These are phyloP conservation scores for Balansia obtecta DNA, from an alignment of 2,329 filamentous ascomycete species.

Conservation along the genomic window DNA sequence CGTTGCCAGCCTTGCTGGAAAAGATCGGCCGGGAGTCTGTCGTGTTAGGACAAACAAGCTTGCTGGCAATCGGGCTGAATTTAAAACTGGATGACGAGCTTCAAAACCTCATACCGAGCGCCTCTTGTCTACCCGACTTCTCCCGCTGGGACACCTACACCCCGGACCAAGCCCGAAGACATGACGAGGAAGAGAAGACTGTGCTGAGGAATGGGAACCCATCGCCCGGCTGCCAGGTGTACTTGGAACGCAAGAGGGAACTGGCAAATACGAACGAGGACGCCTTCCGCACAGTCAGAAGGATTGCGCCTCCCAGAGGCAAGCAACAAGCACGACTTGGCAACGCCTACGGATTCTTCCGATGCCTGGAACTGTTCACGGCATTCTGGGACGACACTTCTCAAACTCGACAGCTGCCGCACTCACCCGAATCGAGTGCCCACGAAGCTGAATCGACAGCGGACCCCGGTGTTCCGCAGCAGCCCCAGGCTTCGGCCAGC, in stretches of 20 bases:
- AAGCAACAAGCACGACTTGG: slow-evolving; percentile 42
- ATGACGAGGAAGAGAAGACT: slow-evolving; percentile 34
- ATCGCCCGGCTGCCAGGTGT: slow-evolving; percentile 45
- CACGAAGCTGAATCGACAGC: slow-evolving; percentile 9
- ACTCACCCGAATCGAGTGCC: slow-evolving; percentile 19
- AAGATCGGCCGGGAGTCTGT: slow-evolving; percentile 36
- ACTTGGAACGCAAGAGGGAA: slow-evolving; percentile 45
- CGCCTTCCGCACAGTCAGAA: slow-evolving; percentile 49
- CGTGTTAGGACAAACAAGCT: slow-evolving; percentile 29
- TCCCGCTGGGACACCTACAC: slow-evolving; percentile 36
- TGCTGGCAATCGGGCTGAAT: slow-evolving; percentile 45
- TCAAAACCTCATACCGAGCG: slow-evolving; percentile 40
- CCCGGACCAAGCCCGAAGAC: slow-evolving; percentile 34
- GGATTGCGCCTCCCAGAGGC: slow-evolving; percentile 41
- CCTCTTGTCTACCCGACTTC: slow-evolving; percentile 40
- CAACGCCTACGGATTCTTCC: slow-evolving; percentile 55
- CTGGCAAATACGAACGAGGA: slow-evolving; percentile 42
- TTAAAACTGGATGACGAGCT: slow-evolving; percentile 37
- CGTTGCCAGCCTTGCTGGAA: slow-evolving; percentile 33
- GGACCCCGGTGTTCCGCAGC: slow-evolving; percentile 8
- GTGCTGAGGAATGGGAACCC: slow-evolving; percentile 39
- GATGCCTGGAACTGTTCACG: slow-evolving; percentile 46
- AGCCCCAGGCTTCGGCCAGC: slow-evolving; percentile 6
- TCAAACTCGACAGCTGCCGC: slow-evolving; percentile 17
- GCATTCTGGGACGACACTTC: slow-evolving; percentile 52